phyloP scores from a whole-genome alignment of 2,329 filamentous ascomycete genomes.

The Clarireedia homoeocarpa region DNA sequence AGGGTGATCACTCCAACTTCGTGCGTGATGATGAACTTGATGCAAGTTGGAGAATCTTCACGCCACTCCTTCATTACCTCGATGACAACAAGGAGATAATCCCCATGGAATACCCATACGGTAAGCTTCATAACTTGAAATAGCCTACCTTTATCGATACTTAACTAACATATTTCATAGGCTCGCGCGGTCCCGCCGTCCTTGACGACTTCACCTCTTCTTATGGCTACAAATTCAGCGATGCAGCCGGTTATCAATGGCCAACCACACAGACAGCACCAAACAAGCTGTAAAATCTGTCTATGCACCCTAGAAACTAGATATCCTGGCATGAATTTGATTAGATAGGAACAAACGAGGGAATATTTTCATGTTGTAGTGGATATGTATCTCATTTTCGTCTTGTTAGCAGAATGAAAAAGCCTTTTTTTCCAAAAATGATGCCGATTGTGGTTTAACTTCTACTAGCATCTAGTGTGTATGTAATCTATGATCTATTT shows the following conservation, averaged over 20 bases:
- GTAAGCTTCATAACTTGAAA: slow-evolving; percentile 44
- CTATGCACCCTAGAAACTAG: neutral
- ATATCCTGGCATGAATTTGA: neutral
- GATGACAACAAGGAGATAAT: slow-evolving; percentile 99
- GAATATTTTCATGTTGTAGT: neutral
- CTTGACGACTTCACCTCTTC: slow-evolving; percentile 97
- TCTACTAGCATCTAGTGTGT: no score
- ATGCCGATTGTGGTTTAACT: no score
- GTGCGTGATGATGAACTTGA: slow-evolving; percentile 95
- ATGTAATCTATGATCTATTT: no score
- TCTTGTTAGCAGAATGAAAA: no score
- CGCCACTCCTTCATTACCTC: slow-evolving; percentile 91
- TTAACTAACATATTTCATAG: slow-evolving; percentile 38
- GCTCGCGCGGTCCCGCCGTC: slow-evolving; percentile 91
- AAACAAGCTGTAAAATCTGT: slow-evolving; percentile 69
- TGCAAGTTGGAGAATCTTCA: slow-evolving; percentile 97
- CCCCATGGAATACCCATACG: slow-evolving; percentile 99
- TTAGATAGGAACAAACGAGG: neutral
- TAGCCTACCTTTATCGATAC: neutral
- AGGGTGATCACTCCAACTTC: slow-evolving; percentile 99
- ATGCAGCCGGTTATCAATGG: slow-evolving; percentile 94
- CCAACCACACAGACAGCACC: slow-evolving; percentile 66
- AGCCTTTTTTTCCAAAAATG: no score
- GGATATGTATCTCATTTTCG: no score
- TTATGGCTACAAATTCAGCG: slow-evolving; percentile 96